A percentile compares a stretch with the other conserved stretches of the same genome.
These are phyloP conservation scores for Lentinus brumalis DNA, from an alignment of 768 basidiomycete genomes.

Conservation along the genomic window DNA sequence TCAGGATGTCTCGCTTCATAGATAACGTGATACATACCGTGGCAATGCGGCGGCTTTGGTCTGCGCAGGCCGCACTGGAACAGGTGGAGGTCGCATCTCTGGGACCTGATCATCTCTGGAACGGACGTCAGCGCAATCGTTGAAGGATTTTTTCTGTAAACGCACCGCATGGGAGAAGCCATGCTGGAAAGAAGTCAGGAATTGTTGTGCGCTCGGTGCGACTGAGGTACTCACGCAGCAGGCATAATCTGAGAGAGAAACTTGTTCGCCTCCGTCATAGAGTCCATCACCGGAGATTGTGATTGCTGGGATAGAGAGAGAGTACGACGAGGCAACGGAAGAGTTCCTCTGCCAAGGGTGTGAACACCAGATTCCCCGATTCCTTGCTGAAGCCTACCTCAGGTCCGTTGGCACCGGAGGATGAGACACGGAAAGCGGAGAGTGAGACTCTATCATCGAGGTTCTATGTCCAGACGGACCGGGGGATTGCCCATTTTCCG, in stretches of 20 bases:
- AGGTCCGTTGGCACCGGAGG: not conserved
- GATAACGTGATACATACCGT: not conserved
- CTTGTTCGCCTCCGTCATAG: conserved; percentile 31
- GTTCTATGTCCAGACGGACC: not conserved
- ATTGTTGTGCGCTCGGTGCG: not conserved
- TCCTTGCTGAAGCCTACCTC: not conserved
- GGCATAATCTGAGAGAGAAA: conserved; percentile 46
- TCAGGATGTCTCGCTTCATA: not conserved
- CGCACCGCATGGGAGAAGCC: conserved; percentile 30
- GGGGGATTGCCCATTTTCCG: conserved; percentile 15
- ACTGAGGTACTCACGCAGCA: conserved; percentile 33
- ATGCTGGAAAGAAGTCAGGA: conserved; percentile 21
- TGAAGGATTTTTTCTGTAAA: not conserved
- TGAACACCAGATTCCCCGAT: not conserved
- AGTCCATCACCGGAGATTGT: conserved; percentile 11
- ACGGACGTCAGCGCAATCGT: not conserved
- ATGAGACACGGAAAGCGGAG: not conserved
- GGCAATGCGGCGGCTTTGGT: conserved; percentile 4
- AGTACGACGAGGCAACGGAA: conserved; percentile 11
- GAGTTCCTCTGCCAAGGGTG: not conserved
- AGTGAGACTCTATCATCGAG: not conserved
- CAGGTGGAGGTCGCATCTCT: conserved; percentile 1
- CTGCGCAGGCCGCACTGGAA: not conserved
- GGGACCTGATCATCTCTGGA: conserved; percentile 8
- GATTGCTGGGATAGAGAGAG: not conserved